Conservation (phyloP, 495 filamentous ascomycete genomes). For the Apiosordaria backusii region DNA sequence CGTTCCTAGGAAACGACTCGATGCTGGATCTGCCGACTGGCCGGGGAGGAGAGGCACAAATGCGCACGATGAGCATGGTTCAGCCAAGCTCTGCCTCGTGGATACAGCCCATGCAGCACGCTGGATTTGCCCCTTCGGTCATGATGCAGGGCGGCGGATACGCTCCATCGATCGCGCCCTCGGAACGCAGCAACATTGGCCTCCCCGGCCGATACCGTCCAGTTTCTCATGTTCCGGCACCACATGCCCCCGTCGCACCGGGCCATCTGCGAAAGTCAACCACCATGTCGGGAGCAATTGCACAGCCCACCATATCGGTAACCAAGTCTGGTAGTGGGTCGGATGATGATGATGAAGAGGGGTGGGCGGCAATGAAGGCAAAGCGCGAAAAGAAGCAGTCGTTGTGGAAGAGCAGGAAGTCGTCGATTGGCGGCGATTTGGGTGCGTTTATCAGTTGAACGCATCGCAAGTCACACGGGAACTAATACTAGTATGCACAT, state of each 20-base stretch:
- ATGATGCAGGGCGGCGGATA: slow-evolving; percentile 46
- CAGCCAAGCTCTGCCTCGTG: slow-evolving; percentile 60
- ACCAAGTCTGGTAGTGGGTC: slow-evolving; percentile 32
- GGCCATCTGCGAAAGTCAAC: slow-evolving; percentile 44
- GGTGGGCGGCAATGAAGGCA: slow-evolving; percentile 82
- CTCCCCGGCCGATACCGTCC: slow-evolving; percentile 89
- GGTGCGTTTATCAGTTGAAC: slow-evolving; percentile 42
- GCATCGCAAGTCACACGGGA: neutral
- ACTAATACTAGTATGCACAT: neutral
- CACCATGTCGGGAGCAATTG: slow-evolving; percentile 50
- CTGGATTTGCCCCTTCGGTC: slow-evolving; percentile 48
- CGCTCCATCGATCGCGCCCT: slow-evolving; percentile 75
- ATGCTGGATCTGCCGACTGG: slow-evolving; percentile 38
- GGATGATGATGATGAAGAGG: slow-evolving; percentile 76
- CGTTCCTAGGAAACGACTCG: slow-evolving; percentile 39
- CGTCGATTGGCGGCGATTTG: slow-evolving; percentile 34
- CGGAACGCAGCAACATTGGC: slow-evolving; percentile 90
- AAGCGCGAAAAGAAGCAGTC: slow-evolving; percentile 78
- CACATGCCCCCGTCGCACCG: slow-evolving; percentile 8
- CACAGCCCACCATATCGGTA: slow-evolving; percentile 22
- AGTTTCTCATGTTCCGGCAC: slow-evolving; percentile 58
- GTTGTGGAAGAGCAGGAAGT: slow-evolving; percentile 67
- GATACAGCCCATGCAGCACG: slow-evolving; percentile 37
- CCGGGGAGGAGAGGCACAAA: slow-evolving; percentile 34
- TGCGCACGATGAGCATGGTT: slow-evolving; percentile 77